Conservation (phyloP, 306 rosid genomes). For the Ammopiptanthus mongolicus region DNA sequence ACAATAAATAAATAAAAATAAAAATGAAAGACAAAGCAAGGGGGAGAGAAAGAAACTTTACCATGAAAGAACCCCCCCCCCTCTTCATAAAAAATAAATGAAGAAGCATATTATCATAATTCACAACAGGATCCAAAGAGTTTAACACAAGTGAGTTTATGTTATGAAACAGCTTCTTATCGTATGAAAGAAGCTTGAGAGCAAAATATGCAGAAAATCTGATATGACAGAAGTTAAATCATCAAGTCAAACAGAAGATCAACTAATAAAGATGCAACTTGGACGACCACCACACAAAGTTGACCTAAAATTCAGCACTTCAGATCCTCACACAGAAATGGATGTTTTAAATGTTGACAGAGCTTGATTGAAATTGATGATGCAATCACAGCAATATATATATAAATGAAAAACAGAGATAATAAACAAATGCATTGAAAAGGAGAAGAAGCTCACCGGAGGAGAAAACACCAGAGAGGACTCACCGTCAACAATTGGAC, state of each 20-base stretch:
- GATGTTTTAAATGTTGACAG: background rate
- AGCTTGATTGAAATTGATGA: slow-evolving; percentile 1
- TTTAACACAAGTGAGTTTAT: background rate
- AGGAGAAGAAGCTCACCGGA: slow-evolving; percentile 32
- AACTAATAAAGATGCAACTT: background rate
- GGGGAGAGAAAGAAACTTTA: background rate
- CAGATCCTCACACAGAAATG: background rate
- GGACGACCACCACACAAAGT: background rate
- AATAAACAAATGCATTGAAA: too few relatives aligned
- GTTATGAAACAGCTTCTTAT: background rate
- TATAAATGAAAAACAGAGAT: background rate
- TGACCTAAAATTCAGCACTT: slow-evolving; percentile 16
- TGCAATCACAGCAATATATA: background rate
- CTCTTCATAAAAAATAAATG: background rate
- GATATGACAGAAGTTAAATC: background rate
- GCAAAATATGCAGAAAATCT: background rate
- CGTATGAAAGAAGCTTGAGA: background rate
- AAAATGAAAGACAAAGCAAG: too few relatives aligned
- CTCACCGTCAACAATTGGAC: slow-evolving; percentile 13
- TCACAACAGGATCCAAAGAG: background rate
- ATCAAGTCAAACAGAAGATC: slow-evolving; percentile 9
- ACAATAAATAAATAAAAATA: background rate
- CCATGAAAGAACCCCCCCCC: too few relatives aligned
- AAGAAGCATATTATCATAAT: background rate
- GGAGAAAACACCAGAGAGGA: background rate